These are phyloP conservation scores for Halophytophthora batemanensis DNA, from an alignment of 352 stramenopile species.

Conservation along the genomic window DNA sequence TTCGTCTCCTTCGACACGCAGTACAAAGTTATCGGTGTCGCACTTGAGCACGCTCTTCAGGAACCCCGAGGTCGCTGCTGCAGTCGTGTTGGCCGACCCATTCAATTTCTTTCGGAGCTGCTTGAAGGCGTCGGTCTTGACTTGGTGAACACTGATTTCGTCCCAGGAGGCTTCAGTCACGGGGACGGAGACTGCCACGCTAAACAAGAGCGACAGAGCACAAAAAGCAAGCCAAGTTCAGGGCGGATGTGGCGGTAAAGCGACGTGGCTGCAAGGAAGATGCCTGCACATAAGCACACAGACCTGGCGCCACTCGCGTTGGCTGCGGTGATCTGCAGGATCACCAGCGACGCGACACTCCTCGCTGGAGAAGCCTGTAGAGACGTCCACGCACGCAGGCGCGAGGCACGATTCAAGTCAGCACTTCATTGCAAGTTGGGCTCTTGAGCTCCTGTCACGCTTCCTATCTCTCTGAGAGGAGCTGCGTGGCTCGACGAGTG, in stretches of 20 bases:
- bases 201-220: constrained; percentile 1
- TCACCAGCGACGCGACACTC: constrained; percentile 23
- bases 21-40: constrained; percentile 48
- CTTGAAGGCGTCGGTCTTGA: constrained; percentile 60
- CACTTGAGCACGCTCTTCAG: constrained; percentile 16
- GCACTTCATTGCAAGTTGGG: neutral
- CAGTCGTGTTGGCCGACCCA: constrained; percentile 3
- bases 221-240: constrained; percentile 2
- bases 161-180: constrained; percentile 33
- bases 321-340: constrained; percentile 32
- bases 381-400: constrained; percentile 13
- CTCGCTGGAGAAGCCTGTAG: constrained; percentile 9
- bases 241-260: neutral
- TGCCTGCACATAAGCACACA: neutral
- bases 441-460: neutral
- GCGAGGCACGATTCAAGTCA: neutral
- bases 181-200: constrained; percentile 36
- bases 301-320: constrained; percentile 32
- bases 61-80: constrained; percentile 2
- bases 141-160: constrained; percentile 37
- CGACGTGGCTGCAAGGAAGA: neutral
- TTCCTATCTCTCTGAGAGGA: neutral
- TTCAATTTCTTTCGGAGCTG: constrained; percentile 39
- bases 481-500: neutral
- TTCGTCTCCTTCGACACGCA: constrained; percentile 31